Evolutionary conservation across 768 basidiomycete genomes (phyloP), one percentile per base, ranked within the genome.

Genomic region (Suillus subalutaceus): DNA sequence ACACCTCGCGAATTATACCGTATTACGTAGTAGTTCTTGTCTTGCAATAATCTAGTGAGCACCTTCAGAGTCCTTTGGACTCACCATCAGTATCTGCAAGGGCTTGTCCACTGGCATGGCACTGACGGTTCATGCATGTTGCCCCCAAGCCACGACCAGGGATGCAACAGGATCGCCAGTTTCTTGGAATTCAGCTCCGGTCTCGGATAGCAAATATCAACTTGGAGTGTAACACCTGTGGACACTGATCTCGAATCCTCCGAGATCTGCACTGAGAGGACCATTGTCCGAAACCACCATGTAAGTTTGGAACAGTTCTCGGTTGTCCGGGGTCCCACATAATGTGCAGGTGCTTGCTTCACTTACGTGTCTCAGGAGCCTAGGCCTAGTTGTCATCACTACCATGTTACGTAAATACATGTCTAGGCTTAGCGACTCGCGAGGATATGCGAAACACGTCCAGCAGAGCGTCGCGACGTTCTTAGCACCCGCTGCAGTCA

Each of bases 81-180:
- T 9, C 26, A 48, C 52, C 9, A 41, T 65, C 18, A 50, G 16
- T 46, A 32, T 20, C 26, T 53, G 20, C 40, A 26, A 16, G 8
- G 57, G 58, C 62, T 46, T 52, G 57, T 9, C 15, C 23, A 50
- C 50, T 64, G 44, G 26, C 10, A 44, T 52, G 64, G 30, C 64
- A 83, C 91, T 72, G 74, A 94, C 93, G 89, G 85, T 71, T 94
- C 92, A 68, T 88, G 74, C 86, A 89, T 91, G 61, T 79, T 82
- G 18, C 92, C 93, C 1, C 93, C 92, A 0, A 94, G 82, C 84
- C 92, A 87, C n/a, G 90, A 88, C 92, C 92, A 94, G 7, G 93
- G 93, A 70, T 94, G 93, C 13, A 91, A 79, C 69, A 88, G 88
- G n/a, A 94, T 77, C 0, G 88, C 92, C 7, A 90, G 74, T 67